These are phyloP conservation scores for Botrytis galanthina DNA, from an alignment of 2,329 filamentous ascomycete species.

Conservation along the genomic window DNA sequence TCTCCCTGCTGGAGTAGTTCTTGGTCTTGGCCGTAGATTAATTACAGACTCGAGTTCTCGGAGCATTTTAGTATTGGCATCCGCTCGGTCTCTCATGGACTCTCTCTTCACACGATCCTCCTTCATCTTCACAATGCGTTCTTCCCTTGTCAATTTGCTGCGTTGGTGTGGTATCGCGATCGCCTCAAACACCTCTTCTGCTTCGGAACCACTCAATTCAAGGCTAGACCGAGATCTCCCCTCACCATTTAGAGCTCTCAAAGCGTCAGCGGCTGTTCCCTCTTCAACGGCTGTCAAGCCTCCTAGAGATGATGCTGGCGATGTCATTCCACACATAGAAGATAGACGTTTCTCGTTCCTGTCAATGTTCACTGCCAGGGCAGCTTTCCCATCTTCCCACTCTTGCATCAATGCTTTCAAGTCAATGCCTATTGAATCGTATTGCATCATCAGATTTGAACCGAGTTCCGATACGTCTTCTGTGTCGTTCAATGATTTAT, in stretches of 20 bases:
- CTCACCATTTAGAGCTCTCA: conserved; percentile 77
- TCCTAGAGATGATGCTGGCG: conserved; percentile 62
- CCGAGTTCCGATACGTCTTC: conserved; percentile 73
- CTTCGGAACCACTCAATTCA: conserved; percentile 56
- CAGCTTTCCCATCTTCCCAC: conserved; percentile 85
- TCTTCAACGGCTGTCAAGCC: conserved; percentile 63
- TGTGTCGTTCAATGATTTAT: conserved; percentile 71
- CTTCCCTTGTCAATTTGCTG: conserved; percentile 74
- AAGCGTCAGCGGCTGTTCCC: conserved; percentile 64
- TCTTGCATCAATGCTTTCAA: conserved; percentile 75
- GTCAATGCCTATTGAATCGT: conserved; percentile 90
- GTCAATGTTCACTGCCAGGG: conserved; percentile 77
- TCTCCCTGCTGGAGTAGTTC: conserved; percentile 31
- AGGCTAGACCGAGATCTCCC: conserved; percentile 49
- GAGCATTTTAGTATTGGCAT: conserved; percentile 86
- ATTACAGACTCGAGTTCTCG: conserved; percentile 91
- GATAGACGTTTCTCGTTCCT: conserved; percentile 71
- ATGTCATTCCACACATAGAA: conserved; percentile 55
- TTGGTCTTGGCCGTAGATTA: conserved; percentile 49
- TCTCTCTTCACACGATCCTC: conserved; percentile 80
- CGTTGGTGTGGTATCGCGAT: conserved; percentile 72
- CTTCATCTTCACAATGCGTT: conserved; percentile 82
- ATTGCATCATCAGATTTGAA: conserved; percentile 77
- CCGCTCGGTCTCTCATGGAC: conserved; percentile 67
- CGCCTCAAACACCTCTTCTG: conserved; percentile 86